A percentile compares a stretch with the other conserved stretches of the same genome.
Conservation (phyloP, 805 yeast genomes). For the Geotrichum ghanense region DNA sequence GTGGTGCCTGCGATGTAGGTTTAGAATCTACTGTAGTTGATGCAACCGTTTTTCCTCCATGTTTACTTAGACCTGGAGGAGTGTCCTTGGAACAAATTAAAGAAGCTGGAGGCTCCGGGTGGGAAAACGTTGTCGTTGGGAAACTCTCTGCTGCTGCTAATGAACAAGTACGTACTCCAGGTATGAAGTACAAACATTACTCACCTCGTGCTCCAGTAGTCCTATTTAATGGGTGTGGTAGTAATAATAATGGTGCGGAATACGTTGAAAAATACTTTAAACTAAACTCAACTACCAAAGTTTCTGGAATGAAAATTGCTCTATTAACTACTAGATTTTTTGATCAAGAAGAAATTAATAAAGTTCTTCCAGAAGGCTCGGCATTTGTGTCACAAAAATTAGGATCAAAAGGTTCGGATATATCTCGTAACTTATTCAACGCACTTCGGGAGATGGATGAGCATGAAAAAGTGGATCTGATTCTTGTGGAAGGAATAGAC, state of each 20-base stretch:
- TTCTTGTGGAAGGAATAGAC: slow-evolving; percentile 74
- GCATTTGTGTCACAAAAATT: slow-evolving; percentile 17
- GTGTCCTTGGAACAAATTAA: slow-evolving; percentile 67
- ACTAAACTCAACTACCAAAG: neutral
- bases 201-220: slow-evolving; percentile 82
- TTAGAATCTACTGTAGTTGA: slow-evolving; percentile 92
- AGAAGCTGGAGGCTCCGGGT: slow-evolving; percentile 49
- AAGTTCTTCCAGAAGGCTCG: neutral
- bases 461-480: slow-evolving; percentile 44
- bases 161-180: slow-evolving; percentile 79
- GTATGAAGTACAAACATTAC: slow-evolving; percentile 95
- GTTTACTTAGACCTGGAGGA: slow-evolving; percentile 91
- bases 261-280: neutral
- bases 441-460: slow-evolving; percentile 68
- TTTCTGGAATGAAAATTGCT: slow-evolving; percentile 6
- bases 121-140: slow-evolving; percentile 57
- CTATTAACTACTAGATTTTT: slow-evolving; percentile 10
- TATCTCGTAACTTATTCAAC: slow-evolving; percentile 68
- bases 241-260: slow-evolving; percentile 31
- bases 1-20: slow-evolving; percentile 82
- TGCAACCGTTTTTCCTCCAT: slow-evolving; percentile 76
- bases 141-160: slow-evolving; percentile 39
- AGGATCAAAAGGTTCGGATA: slow-evolving; percentile 42
- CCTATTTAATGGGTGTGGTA: slow-evolving; percentile 41
- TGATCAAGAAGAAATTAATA: slow-evolving; percentile 5